Conservation (phyloP, 2,329 filamentous ascomycete genomes). For the Cladosporium sp. region DNA sequence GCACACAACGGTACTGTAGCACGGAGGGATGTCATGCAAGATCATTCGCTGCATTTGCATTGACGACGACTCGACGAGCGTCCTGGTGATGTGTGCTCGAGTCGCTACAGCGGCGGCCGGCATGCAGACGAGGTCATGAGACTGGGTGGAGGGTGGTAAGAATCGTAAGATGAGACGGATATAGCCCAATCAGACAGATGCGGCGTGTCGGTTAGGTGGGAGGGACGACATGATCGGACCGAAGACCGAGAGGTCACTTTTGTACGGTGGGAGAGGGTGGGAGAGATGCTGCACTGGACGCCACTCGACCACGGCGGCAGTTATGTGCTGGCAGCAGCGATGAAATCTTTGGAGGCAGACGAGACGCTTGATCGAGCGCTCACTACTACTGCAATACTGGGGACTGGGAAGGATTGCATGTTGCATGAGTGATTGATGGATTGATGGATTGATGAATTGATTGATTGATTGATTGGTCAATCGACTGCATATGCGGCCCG, state of each 20-base stretch:
- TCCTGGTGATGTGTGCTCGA: neutral
- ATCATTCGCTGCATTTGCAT: neutral
- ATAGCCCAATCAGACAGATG: constrained; percentile 3
- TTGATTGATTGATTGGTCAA: neutral
- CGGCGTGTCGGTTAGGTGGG: neutral
- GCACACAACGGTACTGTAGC: neutral
- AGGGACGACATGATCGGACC: constrained; percentile 5
- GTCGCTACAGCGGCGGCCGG: neutral
- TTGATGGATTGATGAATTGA: neutral
- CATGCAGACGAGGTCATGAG: constrained; percentile 1
- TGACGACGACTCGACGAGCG: neutral
- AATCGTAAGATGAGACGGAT: neutral
- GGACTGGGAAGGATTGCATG: neutral
- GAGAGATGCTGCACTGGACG: neutral
- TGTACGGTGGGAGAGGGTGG: neutral
- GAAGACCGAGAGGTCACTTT: constrained; percentile 11
- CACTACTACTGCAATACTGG: too few relatives aligned
- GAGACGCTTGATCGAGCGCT: neutral
- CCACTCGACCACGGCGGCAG: neutral
- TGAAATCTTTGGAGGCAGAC: neutral
- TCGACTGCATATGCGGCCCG: neutral
- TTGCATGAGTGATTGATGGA: neutral
- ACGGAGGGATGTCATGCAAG: neutral
- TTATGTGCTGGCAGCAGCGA: neutral
- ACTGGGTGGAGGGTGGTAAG: neutral